Evolutionary conservation across 495 filamentous ascomycete species (phyloP), one percentile per base, ranked within the genome.

Genomic region (Podospora pseudopauciseta): DNA sequence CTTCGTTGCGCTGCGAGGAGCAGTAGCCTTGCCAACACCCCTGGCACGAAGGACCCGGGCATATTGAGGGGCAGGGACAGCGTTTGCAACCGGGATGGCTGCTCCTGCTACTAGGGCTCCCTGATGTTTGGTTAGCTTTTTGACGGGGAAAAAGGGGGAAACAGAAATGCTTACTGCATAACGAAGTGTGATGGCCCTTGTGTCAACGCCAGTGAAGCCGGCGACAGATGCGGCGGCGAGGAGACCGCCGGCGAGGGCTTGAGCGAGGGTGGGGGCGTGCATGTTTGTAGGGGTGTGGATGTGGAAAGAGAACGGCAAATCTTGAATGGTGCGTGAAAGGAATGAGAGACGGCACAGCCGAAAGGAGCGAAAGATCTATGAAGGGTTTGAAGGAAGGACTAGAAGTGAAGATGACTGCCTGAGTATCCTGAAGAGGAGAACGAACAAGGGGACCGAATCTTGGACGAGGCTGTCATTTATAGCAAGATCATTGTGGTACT

Each of bases 191-290:
- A 61, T 27, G 4, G 19, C 59, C 23, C 59, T 28, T 7, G 59
- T 61, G 5, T 61, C 16, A 6, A 28, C 23, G 0, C 16, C 30
- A 32, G 59, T 15, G 26, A 61, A 61, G 1, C 59, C 59, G 16
- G 59, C 59, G n/a, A 32, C 59, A 5, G 59, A 26, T 4, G 59
- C 13, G 4, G 59, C 59, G 30, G 27, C 59, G 6, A 61, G 59
- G 59, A 61, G 59, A 2, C 59, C 59, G 27, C 23, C 27, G 59
- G 59, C 59, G 59, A 61, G 59, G 59, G 59, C 59, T 32, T 61
- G 59, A 15, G 16, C 30, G 27, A 61, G 59, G 5, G 59, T 30
- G 26, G 20, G 59, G 27, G 23, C 16, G 26, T 61, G 59, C 59
- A 61, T 61, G 5, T 61, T 61, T 23, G 2, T 7, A 16, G 27